Evolutionary conservation across 345 rosid species (phyloP).

Genomic region (Limnanthes douglasii): DNA sequence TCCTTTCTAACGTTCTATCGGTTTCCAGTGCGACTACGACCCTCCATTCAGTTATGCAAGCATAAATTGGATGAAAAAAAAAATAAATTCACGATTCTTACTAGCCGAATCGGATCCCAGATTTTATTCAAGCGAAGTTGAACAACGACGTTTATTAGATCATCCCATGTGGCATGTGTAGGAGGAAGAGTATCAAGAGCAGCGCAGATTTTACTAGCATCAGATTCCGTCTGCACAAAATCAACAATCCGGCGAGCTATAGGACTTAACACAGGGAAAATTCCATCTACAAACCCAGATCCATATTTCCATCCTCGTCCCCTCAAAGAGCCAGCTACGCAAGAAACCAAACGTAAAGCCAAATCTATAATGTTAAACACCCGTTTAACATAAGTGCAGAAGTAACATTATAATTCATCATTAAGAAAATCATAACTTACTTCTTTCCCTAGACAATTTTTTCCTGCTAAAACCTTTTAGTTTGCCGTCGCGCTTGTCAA

Average conservation of each 20-base stretch:
- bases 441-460: conserved; percentile 59
- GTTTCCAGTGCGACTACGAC: no score
- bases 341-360: conserved; percentile 1
- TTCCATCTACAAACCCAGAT: conserved; percentile 88
- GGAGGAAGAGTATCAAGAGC: conserved; percentile 50
- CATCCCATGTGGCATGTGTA: conserved; percentile 76
- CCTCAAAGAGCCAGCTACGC: conserved; percentile 71
- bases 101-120: conserved; percentile 64
- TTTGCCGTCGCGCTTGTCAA: no score
- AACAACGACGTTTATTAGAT: conserved; percentile 63
- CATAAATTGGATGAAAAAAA: background rate
- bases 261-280: conserved; percentile 81
- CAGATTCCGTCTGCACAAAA: conserved; percentile 35
- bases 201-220: conserved; percentile 24
- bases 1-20: no score
- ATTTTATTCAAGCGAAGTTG: conserved; percentile 68
- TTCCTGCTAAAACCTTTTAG: conserved; percentile 43
- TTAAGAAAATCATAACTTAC: conserved; percentile 20
- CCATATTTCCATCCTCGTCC: conserved; percentile 96
- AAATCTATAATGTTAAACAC: background rate
- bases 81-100: conserved; percentile 11
- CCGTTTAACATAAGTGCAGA: background rate
- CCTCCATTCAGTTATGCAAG: no score
- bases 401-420: background rate
- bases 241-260: conserved; percentile 51